These are phyloP conservation scores for Boletus vermiculosoides DNA, from an alignment of 768 basidiomycete genomes.

Conservation along the genomic window DNA sequence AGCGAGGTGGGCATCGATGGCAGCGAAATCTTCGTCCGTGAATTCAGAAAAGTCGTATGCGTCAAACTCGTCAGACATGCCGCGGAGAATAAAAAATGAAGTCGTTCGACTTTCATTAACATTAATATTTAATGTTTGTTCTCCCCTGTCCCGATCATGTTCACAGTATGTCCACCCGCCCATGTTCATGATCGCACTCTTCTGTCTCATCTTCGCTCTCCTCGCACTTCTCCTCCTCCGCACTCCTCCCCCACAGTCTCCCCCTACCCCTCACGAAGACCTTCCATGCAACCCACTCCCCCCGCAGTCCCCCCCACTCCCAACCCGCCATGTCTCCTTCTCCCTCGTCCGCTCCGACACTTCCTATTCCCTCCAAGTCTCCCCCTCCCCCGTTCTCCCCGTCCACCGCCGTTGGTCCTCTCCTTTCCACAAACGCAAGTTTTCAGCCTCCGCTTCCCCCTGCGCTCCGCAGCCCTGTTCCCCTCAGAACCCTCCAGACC, in stretches of 20 bases:
- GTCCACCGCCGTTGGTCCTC: neutral
- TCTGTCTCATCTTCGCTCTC: conserved; percentile 9
- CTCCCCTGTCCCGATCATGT: neutral
- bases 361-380: too few relatives aligned
- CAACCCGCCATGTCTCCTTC: conserved; percentile 20
- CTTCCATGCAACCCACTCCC: neutral
- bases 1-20: conserved; percentile 29
- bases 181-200: conserved; percentile 6
- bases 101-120: conserved; percentile 22
- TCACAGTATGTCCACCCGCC: neutral
- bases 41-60: conserved; percentile 54
- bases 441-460: neutral
- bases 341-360: too few relatives aligned
- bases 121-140: neutral
- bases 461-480: neutral
- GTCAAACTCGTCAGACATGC: conserved; percentile 43
- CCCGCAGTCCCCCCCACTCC: neutral
- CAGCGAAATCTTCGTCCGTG: conserved; percentile 54
- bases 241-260: neutral
- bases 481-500: neutral
- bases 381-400: too few relatives aligned
- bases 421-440: conserved; percentile 6
- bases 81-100: conserved; percentile 16
- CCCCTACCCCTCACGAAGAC: neutral
- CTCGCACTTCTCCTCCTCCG: neutral